These are phyloP conservation scores for Phytophthora colocasiae DNA, from an alignment of 352 stramenopile genomes.

Conservation along the genomic window DNA sequence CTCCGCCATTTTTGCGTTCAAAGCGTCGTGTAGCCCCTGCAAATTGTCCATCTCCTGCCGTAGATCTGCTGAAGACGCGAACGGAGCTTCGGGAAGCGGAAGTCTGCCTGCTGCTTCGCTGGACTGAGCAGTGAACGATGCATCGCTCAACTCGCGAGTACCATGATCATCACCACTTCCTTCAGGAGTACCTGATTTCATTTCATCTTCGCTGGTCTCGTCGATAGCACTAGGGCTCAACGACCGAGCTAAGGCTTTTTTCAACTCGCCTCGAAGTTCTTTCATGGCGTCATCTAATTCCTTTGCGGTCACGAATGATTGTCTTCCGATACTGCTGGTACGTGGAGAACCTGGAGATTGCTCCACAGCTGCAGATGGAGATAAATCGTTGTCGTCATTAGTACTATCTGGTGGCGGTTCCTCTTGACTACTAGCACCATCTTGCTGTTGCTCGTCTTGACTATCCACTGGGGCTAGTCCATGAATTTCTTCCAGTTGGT, in stretches of 20 bases:
- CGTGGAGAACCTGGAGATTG: constrained; percentile 22
- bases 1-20: constrained; percentile 42
- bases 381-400: background rate
- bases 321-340: constrained; percentile 14
- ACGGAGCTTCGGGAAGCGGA: constrained; percentile 40
- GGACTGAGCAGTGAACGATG: constrained; percentile 8
- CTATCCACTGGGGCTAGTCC: constrained; percentile 11
- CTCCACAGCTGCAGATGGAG: constrained; percentile 5
- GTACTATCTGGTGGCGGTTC: constrained; percentile 2
- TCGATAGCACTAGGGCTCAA: constrained; percentile 47
- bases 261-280: constrained; percentile 54
- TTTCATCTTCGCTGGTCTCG: constrained; percentile 24
- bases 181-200: constrained; percentile 1
- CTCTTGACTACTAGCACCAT: constrained; percentile 1
- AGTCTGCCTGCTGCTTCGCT: constrained; percentile 1
- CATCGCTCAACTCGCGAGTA: background rate
- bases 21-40: constrained; percentile 41
- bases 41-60: constrained; percentile 54
- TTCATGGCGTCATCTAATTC: constrained; percentile 57
- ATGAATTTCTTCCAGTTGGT: constrained; percentile 50
- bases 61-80: constrained; percentile 50
- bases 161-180: background rate
- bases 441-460: constrained; percentile 29
- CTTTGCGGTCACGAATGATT: constrained; percentile 49
- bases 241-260: constrained; percentile 48